Conservation (phyloP, 2,329 filamentous ascomycete species). For the Cadophora gregata region DNA sequence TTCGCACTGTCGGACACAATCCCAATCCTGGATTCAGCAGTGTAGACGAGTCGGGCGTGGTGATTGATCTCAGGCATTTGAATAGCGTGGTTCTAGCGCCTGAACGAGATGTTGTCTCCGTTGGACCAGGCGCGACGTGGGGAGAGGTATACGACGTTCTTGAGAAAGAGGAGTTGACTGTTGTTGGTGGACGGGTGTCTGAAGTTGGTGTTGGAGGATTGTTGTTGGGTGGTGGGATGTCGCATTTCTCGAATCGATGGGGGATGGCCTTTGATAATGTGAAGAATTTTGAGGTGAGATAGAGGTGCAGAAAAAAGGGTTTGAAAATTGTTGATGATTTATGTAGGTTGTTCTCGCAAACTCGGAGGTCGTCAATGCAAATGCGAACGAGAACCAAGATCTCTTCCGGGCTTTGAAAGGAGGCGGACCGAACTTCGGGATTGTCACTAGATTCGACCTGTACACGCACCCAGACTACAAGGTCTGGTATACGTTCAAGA, state of each 20-base stretch:
- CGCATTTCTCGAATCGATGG: not conserved
- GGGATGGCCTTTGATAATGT: not conserved
- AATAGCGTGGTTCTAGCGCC: not conserved
- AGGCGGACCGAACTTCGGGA: not conserved
- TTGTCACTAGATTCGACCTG: not conserved
- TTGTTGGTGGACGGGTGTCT: not conserved
- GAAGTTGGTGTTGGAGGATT: not conserved
- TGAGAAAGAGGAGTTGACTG: not conserved
- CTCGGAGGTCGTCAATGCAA: not conserved
- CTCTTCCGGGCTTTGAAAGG: not conserved
- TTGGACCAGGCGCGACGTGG: not conserved
- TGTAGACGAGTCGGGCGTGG: not conserved
- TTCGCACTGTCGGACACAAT: not conserved
- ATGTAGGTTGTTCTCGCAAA: not conserved
- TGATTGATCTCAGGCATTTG: not conserved
- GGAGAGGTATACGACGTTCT: not conserved
- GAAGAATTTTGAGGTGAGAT: not conserved
- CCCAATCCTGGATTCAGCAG: not conserved
- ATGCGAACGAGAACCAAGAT: not conserved
- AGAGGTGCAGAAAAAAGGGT: not conserved
- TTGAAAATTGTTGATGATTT: not conserved
- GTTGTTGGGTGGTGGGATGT: not conserved
- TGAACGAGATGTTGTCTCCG: not conserved
- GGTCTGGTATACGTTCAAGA: not conserved
- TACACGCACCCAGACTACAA: not conserved